phyloP scores from a whole-genome alignment of 176 grass and related monocot species.

The Triticum monococcum region DNA sequence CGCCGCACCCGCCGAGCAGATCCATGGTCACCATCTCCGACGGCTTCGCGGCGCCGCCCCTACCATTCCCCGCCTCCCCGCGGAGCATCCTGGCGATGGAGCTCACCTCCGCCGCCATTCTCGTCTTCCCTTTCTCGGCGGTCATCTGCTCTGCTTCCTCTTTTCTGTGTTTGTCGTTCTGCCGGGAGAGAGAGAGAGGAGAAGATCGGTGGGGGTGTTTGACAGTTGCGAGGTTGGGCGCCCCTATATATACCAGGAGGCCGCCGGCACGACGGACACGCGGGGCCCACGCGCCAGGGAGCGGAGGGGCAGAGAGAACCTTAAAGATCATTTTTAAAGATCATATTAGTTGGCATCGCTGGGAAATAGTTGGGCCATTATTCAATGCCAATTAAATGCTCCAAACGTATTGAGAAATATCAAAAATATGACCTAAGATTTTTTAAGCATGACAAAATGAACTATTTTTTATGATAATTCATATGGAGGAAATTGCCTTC shows the following conservation, averaged over 20 bases:
- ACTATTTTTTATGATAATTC: no score
- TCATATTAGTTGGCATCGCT: constrained; percentile 38
- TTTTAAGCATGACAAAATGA: no score
- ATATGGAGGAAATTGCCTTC: no score
- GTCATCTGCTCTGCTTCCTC: background rate
- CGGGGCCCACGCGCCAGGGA: constrained; percentile 26
- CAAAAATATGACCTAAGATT: no score
- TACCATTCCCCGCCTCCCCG: constrained; percentile 34
- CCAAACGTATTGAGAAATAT: background rate
- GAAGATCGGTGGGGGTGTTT: constrained; percentile 8
- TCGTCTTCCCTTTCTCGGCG: background rate
- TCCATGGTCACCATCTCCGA: constrained; percentile 65
- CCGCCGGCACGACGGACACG: constrained; percentile 4
- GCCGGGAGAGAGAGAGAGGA: background rate
- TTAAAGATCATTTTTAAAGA: background rate
- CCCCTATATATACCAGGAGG: constrained; percentile 28
- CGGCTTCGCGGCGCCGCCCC: background rate
- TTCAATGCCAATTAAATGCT: constrained; percentile 30
- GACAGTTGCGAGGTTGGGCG: background rate
- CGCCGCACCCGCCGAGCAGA: constrained; percentile 46
- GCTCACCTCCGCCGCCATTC: constrained; percentile 51
- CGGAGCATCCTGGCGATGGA: constrained; percentile 50
- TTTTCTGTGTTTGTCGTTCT: background rate
- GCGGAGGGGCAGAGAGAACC: constrained; percentile 5
- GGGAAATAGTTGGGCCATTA: constrained; percentile 44